Evolutionary conservation across 1,284 basidiomycete genomes (phyloP), one percentile per base, ranked within the genome.

Genomic region (Apiotrichum domesticum): DNA sequence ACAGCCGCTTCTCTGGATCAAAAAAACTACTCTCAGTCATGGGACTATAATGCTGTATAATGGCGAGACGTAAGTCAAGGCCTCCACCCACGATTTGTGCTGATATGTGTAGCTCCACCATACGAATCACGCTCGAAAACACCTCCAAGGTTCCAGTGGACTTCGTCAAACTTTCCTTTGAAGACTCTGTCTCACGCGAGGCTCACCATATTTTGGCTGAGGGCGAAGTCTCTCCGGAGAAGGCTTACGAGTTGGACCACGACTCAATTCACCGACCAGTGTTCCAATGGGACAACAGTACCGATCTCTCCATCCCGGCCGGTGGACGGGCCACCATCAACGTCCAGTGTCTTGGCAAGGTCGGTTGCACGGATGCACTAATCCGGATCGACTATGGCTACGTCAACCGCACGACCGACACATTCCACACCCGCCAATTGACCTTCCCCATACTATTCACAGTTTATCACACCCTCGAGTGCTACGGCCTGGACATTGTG

Each of bases 41-140:
- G 90, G 90, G 2, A 90, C 91, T 1, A 79, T 97, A 34, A 94
- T 95, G 87, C 78, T 98, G 52, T 95, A 92, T 69, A 85, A 95
- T 54, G 95, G 95, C 45, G 95, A 98, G 79, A 84, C 78, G 88
- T 91, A 62, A 60, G 84, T 77, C 3, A 3, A 7, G 37, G 37
- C 37, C 8, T 13, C 37, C 8, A 8, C 37, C 37, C 13, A 39
- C 13, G 8, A 39, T 13, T 39, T 45, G 11, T 21, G 42, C 5
- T 35, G 34, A 15, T 21, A 39, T 14, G 32, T 13, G 29, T 63
- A 95, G 91, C 67, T 87, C 87, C 1, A 83, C 78, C 0, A 85
- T 98, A 51, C 85, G 86, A 4, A 80, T 98, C 51, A 90, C 87
- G 0, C 78, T 98, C 10, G 88, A 93, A 72, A 98, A 98, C 68